phyloP scores from a whole-genome alignment of 1,284 basidiomycete genomes.

The Irpex sp. region DNA sequence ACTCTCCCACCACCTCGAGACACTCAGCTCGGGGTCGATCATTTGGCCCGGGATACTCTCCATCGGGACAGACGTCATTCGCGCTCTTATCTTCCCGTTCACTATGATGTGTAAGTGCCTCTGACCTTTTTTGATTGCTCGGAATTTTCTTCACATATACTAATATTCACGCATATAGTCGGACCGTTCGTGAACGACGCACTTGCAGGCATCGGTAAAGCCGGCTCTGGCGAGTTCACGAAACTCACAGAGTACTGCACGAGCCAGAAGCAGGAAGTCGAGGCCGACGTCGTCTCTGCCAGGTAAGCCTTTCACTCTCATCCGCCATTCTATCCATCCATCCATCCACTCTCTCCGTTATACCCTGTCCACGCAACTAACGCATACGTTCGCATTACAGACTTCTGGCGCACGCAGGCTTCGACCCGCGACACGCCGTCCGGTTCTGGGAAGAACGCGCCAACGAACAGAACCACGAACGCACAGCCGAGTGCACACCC shows the following conservation, averaged over 20 bases:
- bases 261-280: conserved; percentile 74
- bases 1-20: conserved; percentile 85
- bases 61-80: conserved; percentile 66
- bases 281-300: conserved; percentile 85
- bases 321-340: too few relatives aligned
- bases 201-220: conserved; percentile 71
- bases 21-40: conserved; percentile 75
- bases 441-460: conserved; percentile 63
- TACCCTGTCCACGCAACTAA: too few relatives aligned
- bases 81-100: conserved; percentile 77
- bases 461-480: conserved; percentile 19
- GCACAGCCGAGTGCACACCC: conserved; percentile 36
- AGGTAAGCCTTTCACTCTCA: too few relatives aligned
- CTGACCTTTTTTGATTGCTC: too few relatives aligned
- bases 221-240: conserved; percentile 67
- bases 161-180: conserved; percentile 26
- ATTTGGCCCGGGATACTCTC: conserved; percentile 77
- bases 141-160: too few relatives aligned
- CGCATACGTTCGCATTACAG: conserved; percentile 33
- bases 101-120: conserved; percentile 60
- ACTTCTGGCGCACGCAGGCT: conserved; percentile 82
- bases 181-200: conserved; percentile 91
- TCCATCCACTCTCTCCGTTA: too few relatives aligned
- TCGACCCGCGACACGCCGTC: conserved; percentile 71
- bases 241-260: conserved; percentile 69